phyloP scores from a whole-genome alignment of 495 filamentous ascomycete genomes.

The Neurospora discreta region DNA sequence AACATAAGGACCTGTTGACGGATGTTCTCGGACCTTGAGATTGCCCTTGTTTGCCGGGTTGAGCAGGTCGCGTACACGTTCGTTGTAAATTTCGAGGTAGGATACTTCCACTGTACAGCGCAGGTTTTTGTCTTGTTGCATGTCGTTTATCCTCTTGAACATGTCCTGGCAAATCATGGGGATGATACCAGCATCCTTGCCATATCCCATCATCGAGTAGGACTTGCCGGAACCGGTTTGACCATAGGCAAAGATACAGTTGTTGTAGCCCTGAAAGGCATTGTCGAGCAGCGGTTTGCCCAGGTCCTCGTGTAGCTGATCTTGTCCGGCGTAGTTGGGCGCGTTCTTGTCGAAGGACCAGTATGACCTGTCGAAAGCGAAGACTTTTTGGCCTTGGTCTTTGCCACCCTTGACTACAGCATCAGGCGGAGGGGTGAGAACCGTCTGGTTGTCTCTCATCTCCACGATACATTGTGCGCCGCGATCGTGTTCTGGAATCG shows the following conservation, averaged over 20 bases:
- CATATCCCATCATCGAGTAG: slow-evolving; percentile 99
- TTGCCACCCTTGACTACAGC: slow-evolving; percentile 47
- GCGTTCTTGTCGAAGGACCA: slow-evolving; percentile 90
- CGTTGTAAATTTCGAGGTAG: slow-evolving; percentile 99
- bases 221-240: slow-evolving; percentile 98
- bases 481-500: slow-evolving; percentile 64
- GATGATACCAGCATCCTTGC: slow-evolving; percentile 91
- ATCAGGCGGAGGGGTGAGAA: slow-evolving; percentile 67
- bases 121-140: slow-evolving; percentile 68
- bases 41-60: slow-evolving; percentile 96
- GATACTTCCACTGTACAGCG: slow-evolving; percentile 94
- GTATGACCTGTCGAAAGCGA: slow-evolving; percentile 94
- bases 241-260: slow-evolving; percentile 99
- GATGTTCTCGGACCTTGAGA: slow-evolving; percentile 93
- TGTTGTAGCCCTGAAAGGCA: slow-evolving; percentile 98
- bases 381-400: slow-evolving; percentile 68
- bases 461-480: slow-evolving; percentile 95
- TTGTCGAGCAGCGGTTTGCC: slow-evolving; percentile 90
- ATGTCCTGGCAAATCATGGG: slow-evolving; percentile 96
- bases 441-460: slow-evolving; percentile 86
- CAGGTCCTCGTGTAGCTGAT: slow-evolving; percentile 77
- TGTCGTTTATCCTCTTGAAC: slow-evolving; percentile 71
- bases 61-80: slow-evolving; percentile 89
- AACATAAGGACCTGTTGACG: slow-evolving; percentile 93
- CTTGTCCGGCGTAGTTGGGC: slow-evolving; percentile 78